Base-by-base conservation (phyloP, 345 rosid genomes). In the Populus nigra region DNA sequence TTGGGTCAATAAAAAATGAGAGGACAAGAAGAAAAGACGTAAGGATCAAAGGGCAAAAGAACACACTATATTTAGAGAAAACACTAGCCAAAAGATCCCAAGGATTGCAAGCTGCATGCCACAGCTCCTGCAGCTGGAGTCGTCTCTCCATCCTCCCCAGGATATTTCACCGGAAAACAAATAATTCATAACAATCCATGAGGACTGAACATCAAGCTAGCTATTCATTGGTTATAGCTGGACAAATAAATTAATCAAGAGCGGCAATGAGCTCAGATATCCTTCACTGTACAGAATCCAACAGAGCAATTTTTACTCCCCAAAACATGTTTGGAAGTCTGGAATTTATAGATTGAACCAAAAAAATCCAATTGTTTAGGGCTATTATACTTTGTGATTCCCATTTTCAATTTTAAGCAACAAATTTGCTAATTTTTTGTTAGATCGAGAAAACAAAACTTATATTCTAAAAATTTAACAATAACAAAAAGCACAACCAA, bases 41-140 rank as follows among this genome's bases (percentile, higher is more conserved):
- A 0, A 43, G 13, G 10, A 43, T 11, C 0, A 12, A 43, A 43
- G 15, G 31, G 3, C 31, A 31, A 43, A 10, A 1, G 10, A 11
- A 10, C 47, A 43, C 9, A 66, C 29, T n/a, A 7, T 67, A 25
- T 23, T 36, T 50, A 80, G 61, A 31, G 2, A 9, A 73, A 76
- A 80, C 18, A 82, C 94, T 86, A 83, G 93, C 98, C 97, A 94
- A 83, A 77, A 94, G 95, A 85, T 93, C 98, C 97, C 97, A 93
- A 16, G 98, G 98, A 78, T 88, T 87, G 86, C 97, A 89, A 80
- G 93, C 82, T 29, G 29, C 29, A 29, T 78, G 97, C 94, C 17
- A 80, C 94, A 74, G 95, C 98, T 27, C 95, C 97, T 55, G 92
- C 89, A 76, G 90, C 23, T n/a, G 94, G 93, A 81, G 90, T 88